Conservation (phyloP, 495 filamentous ascomycete species). For the Hypoxylon fuscum region DNA sequence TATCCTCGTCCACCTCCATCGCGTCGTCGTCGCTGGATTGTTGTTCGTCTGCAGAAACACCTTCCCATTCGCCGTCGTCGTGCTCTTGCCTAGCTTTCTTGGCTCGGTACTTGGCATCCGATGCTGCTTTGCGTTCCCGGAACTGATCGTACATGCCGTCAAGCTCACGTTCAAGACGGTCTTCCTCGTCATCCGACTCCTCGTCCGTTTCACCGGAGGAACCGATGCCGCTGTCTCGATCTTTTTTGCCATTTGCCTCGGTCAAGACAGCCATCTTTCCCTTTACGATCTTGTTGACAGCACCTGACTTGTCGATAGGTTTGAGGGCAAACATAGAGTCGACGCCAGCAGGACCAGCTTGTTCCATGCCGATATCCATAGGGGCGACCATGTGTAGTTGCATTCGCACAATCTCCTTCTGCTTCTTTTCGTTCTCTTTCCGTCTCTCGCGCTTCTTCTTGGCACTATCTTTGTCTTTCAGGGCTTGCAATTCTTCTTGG, state of each 20-base stretch:
- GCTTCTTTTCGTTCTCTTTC: constrained; percentile 87
- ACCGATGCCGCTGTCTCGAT: constrained; percentile 67
- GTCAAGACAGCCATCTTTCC: constrained; percentile 76
- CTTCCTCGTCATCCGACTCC: constrained; percentile 79
- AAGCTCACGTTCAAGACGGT: constrained; percentile 81
- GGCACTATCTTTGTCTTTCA: constrained; percentile 78
- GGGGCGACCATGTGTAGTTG: constrained; percentile 97
- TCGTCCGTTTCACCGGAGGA: constrained; percentile 64
- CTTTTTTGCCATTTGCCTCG: constrained; percentile 62
- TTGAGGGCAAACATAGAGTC: constrained; percentile 87
- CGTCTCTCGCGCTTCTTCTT: constrained; percentile 82
- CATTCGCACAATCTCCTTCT: constrained; percentile 89
- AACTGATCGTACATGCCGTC: constrained; percentile 88
- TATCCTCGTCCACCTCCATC: constrained; percentile 60
- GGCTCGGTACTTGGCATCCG: constrained; percentile 85
- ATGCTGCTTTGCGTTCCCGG: constrained; percentile 77
- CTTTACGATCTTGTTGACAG: constrained; percentile 73
- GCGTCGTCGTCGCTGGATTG: constrained; percentile 63
- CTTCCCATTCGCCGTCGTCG: constrained; percentile 89
- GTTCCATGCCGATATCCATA: constrained; percentile 95
- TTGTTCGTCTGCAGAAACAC: constrained; percentile 77
- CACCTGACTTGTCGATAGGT: constrained; percentile 76
- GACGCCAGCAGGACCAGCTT: constrained; percentile 76
- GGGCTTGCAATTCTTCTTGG: constrained; percentile 82
- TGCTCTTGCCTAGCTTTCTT: constrained; percentile 87